Conservation (phyloP, 306 rosid species). For the Lablab purpureus region DNA sequence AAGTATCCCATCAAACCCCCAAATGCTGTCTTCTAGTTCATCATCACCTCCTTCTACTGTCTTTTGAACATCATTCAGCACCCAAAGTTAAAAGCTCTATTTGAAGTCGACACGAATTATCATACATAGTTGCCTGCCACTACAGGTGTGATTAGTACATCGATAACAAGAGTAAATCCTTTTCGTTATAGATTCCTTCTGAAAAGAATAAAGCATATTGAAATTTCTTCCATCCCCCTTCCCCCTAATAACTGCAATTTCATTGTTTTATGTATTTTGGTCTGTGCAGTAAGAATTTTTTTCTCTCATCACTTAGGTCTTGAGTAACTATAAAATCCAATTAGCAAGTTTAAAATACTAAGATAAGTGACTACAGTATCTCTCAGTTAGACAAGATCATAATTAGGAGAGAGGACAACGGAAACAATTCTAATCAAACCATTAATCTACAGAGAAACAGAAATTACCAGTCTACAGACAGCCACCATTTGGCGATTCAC, state of each 20-base stretch:
- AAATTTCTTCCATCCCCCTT: neutral
- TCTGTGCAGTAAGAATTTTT: neutral
- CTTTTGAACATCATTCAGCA: constrained; percentile 34
- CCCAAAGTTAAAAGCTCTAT: constrained; percentile 23
- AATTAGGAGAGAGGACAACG: constrained; percentile 6
- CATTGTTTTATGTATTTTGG: neutral
- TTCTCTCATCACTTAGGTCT: constrained; percentile 7
- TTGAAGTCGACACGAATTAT: neutral
- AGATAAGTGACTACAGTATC: neutral
- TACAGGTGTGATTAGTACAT: neutral
- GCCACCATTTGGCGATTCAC: constrained; percentile 56
- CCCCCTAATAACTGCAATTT: neutral
- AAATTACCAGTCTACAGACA: constrained; percentile 44
- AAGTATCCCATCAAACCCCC: constrained; percentile 10
- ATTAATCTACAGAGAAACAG: constrained; percentile 19
- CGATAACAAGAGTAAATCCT: neutral
- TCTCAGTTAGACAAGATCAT: constrained; percentile 11
- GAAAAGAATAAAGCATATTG: neutral
- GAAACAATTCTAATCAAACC: constrained; percentile 17
- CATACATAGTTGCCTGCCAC: neutral
- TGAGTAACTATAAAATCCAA: neutral
- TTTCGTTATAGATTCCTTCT: neutral
- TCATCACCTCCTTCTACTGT: constrained; percentile 28
- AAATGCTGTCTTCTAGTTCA: constrained; percentile 17
- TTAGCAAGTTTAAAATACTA: neutral